Evolutionary conservation across 129 eudicot genomes (phyloP), one percentile per base, ranked within the genome.

Genomic region (Flaveria robusta): DNA sequence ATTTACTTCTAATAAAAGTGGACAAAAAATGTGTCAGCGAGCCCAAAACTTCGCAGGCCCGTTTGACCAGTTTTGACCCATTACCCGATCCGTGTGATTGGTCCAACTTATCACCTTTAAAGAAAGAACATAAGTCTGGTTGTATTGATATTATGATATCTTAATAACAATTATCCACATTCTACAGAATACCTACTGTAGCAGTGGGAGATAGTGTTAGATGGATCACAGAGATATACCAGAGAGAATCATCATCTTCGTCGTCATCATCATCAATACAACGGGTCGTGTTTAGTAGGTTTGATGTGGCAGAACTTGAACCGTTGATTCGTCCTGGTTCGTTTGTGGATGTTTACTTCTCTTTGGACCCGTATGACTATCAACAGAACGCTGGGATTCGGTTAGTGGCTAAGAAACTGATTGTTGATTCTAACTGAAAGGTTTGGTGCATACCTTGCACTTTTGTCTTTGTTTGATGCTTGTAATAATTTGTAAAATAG

Each of bases 361-460:
- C 92, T 23, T 75, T 94, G 71, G 96, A 87, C 64, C 77, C 90
- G 0, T 94, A 88, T 50, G 99, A 94, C 77, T 91, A 81, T 66
- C 91, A 82, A 81, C 97, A 94, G 85, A 87, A 83, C 79, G 92
- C 97, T n/a, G 99, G 99, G 42, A 83, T 94, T 67, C 85, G 93
- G 43, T 76, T 91, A 51, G 94, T 94, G 49, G 94, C 96, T 3
- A 85, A 89, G 68, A 94, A 94, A 78, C 68, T 94, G 88, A 80
- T 91, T 68, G 50, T 94, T 39, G 86, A 79, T 77, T 79, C 88
- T 10, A 86, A 74, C 65, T 88, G 85, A 86, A 68, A 68, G 46
- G 59, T 76, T 75, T 76, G 79, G 75, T 64, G 65, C 9, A 58
- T 52, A 54, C 70, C 59, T 31, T 23, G 31, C 68, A 43, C 68